Conservation (phyloP, 768 basidiomycete species). For the Serendipita vermifera region DNA sequence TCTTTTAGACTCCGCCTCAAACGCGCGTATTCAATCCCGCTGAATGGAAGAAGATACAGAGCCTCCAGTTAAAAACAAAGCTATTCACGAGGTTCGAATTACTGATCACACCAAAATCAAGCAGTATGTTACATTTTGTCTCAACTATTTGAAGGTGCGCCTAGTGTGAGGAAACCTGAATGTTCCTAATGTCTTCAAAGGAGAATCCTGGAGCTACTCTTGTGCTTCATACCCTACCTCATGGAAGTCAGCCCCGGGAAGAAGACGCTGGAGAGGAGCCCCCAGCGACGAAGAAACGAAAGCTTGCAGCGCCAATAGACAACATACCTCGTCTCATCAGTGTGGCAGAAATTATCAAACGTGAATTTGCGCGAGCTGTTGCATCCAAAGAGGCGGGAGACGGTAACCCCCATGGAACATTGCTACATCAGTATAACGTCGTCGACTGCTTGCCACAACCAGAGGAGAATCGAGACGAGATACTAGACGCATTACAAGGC, state of each 20-base stretch:
- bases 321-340: constrained; percentile 54
- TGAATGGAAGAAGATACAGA: not conserved
- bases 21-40: not conserved
- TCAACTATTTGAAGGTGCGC: constrained; percentile 1
- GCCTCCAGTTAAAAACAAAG: not conserved
- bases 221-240: constrained; percentile 5
- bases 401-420: constrained; percentile 19
- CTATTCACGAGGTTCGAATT: not conserved
- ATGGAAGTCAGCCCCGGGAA: too few relatives aligned
- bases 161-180: not conserved
- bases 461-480: constrained; percentile 24
- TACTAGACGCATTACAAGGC: constrained; percentile 36
- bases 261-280: not conserved
- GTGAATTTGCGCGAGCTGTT: constrained; percentile 44
- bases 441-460: constrained; percentile 42
- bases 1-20: not conserved
- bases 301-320: constrained; percentile 18
- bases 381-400: constrained; percentile 5
- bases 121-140: not conserved
- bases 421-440: constrained; percentile 66
- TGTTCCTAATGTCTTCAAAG: not conserved
- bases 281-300: not conserved
- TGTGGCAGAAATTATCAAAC: constrained; percentile 73
- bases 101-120: constrained; percentile 6
- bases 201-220: not conserved